Evolutionary conservation across 345 rosid genomes (phyloP).

Genomic region (Gossypium australe): DNA sequence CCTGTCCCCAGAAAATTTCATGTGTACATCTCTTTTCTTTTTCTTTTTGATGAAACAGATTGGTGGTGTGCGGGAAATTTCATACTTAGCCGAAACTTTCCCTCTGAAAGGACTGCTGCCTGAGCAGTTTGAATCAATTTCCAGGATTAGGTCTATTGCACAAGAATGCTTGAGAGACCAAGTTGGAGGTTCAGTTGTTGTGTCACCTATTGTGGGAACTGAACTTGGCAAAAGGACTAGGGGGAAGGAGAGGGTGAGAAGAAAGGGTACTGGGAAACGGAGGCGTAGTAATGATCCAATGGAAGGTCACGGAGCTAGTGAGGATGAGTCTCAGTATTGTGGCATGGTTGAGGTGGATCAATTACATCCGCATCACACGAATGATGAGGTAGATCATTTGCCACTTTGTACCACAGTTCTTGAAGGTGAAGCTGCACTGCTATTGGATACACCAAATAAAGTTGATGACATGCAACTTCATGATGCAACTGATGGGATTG

Average conservation of each 20-base stretch:
- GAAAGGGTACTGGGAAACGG: slow-evolving; percentile 60
- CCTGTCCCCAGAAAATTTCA: slow-evolving; percentile 5
- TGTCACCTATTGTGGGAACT: slow-evolving; percentile 29
- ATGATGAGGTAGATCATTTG: slow-evolving; percentile 27
- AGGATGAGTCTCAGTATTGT: slow-evolving; percentile 46
- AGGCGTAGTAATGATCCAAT: slow-evolving; percentile 55
- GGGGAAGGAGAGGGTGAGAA: slow-evolving; percentile 80
- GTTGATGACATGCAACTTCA: slow-evolving; percentile 25
- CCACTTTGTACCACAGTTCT: slow-evolving; percentile 27
- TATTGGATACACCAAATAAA: slow-evolving; percentile 33
- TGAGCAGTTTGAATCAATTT: slow-evolving; percentile 56
- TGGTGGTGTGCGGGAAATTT: slow-evolving; percentile 74
- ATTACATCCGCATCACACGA: slow-evolving; percentile 32
- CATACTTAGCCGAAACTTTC: slow-evolving; percentile 72
- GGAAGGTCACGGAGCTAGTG: slow-evolving; percentile 50
- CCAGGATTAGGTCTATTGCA: slow-evolving; percentile 64
- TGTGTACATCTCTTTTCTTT: background rate
- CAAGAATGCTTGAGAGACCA: slow-evolving; percentile 84
- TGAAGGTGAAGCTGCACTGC: slow-evolving; percentile 33
- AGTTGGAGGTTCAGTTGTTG: slow-evolving; percentile 38
- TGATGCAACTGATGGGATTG: slow-evolving; percentile 25
- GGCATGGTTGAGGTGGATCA: slow-evolving; percentile 54
- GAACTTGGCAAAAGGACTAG: slow-evolving; percentile 69
- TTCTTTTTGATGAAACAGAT: slow-evolving; percentile 37
- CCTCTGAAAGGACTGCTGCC: slow-evolving; percentile 58